Evolutionary conservation across 176 grass and related monocot species (phyloP).

Genomic region (Calamus simplicifolius): DNA sequence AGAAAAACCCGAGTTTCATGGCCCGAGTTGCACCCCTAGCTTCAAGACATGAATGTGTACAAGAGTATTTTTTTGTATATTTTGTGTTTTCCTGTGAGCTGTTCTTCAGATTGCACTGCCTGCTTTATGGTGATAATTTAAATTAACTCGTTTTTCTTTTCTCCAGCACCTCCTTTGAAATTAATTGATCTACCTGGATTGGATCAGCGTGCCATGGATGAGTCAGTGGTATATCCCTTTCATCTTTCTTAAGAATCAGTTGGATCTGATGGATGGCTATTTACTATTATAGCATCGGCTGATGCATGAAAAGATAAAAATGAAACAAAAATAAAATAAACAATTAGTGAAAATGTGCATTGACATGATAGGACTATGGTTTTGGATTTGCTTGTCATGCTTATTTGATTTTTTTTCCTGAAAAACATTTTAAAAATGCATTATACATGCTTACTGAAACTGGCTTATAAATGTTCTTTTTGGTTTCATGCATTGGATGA

Average conservation of each 20-base stretch:
- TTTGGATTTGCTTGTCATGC: neutral
- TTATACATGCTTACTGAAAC: too few relatives aligned
- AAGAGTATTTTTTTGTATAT: too few relatives aligned
- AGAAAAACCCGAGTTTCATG: too few relatives aligned
- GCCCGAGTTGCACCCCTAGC: too few relatives aligned
- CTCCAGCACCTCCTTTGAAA: conserved; percentile 86
- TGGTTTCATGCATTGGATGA: neutral
- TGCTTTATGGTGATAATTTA: neutral
- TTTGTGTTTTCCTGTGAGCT: too few relatives aligned
- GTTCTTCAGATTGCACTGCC: too few relatives aligned
- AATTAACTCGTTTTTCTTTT: conserved; percentile 2
- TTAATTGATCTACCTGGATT: conserved; percentile 97
- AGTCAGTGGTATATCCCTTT: conserved; percentile 46
- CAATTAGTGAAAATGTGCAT: too few relatives aligned
- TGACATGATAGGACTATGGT: too few relatives aligned
- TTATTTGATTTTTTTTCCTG: neutral
- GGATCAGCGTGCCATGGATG: conserved; percentile 84
- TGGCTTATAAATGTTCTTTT: conserved; percentile 1
- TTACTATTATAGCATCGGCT: neutral
- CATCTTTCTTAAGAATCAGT: neutral
- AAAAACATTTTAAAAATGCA: too few relatives aligned
- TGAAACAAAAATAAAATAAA: too few relatives aligned
- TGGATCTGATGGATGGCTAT: neutral
- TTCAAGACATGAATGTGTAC: too few relatives aligned
- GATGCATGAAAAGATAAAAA: too few relatives aligned